Conservation (phyloP, 306 rosid genomes). For the Gastrolobium bilobum region DNA sequence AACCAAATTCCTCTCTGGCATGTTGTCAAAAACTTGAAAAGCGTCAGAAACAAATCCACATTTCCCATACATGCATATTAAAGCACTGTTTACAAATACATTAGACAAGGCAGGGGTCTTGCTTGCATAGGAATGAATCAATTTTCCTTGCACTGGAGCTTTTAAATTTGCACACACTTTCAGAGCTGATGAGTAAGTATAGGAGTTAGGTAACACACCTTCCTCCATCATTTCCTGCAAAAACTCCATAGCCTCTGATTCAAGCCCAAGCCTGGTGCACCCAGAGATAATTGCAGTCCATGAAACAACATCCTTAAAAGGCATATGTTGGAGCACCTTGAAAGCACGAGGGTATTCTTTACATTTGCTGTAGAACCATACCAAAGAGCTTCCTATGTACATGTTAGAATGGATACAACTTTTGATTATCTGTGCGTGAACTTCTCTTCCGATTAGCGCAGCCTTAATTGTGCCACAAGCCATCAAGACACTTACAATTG, state of each 20-base stretch:
- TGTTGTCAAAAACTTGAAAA: conserved; percentile 75
- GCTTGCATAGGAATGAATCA: conserved; percentile 82
- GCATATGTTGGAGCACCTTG: conserved; percentile 79
- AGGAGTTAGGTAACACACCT: conserved; percentile 84
- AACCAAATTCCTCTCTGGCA: conserved; percentile 83
- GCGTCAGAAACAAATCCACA: conserved; percentile 85
- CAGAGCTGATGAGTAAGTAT: conserved; percentile 82
- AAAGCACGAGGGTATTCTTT: conserved; percentile 69
- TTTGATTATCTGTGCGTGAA: conserved; percentile 81
- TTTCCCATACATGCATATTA: conserved; percentile 85
- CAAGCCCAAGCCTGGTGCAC: conserved; percentile 70
- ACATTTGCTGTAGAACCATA: conserved; percentile 96
- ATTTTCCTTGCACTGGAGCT: conserved; percentile 64
- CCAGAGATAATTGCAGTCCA: conserved; percentile 99
- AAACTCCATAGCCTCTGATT: conserved; percentile 76
- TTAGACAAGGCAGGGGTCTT: conserved; percentile 73
- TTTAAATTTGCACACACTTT: conserved; percentile 87
- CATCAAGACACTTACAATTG: conserved; percentile 74
- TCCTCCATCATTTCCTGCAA: conserved; percentile 82
- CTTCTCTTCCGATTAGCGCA: conserved; percentile 71
- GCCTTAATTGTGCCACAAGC: conserved; percentile 83
- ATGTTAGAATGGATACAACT: conserved; percentile 55
- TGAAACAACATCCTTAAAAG: conserved; percentile 81
- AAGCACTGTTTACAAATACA: conserved; percentile 88
- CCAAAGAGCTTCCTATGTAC: conserved; percentile 74